Evolutionary conservation across 805 yeast species (phyloP).

Genomic region (Candida dajiaensis): DNA sequence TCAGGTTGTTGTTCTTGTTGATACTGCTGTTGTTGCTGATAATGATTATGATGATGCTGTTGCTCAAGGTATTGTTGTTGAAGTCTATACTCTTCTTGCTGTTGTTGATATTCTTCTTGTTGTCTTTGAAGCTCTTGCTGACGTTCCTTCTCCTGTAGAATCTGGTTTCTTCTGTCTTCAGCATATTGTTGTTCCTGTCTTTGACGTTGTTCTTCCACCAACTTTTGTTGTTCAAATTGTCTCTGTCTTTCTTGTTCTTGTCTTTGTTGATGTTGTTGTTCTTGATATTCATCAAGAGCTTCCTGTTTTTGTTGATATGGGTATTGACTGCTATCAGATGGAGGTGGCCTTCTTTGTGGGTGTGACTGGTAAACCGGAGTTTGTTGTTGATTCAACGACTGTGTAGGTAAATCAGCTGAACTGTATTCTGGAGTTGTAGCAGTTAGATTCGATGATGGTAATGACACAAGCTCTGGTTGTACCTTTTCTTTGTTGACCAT

Average conservation of each 20-base stretch:
- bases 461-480: background rate
- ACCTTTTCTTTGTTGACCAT: constrained; percentile 1
- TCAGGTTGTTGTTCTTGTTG: constrained; percentile 15
- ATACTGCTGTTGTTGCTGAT: constrained; percentile 13
- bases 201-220: constrained; percentile 10
- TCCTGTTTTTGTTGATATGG: constrained; percentile 1
- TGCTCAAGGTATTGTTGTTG: constrained; percentile 13
- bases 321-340: constrained; percentile 7
- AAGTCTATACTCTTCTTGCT: constrained; percentile 13
- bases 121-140: constrained; percentile 6
- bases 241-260: constrained; percentile 2
- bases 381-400: constrained; percentile 12
- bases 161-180: constrained; percentile 12
- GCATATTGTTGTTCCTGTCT: constrained; percentile 12
- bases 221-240: constrained; percentile 13
- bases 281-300: constrained; percentile 3
- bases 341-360: constrained; percentile 23
- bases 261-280: constrained; percentile 6
- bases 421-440: background rate
- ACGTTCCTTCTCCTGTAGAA: constrained; percentile 1
- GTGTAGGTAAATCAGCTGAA: constrained; percentile 11
- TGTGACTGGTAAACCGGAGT: constrained; percentile 8
- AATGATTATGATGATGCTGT: constrained; percentile 20
- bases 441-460: background rate
- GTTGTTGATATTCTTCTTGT: constrained; percentile 9